phyloP scores from a whole-genome alignment of 306 rosid genomes.

The Dryas drummondii region DNA sequence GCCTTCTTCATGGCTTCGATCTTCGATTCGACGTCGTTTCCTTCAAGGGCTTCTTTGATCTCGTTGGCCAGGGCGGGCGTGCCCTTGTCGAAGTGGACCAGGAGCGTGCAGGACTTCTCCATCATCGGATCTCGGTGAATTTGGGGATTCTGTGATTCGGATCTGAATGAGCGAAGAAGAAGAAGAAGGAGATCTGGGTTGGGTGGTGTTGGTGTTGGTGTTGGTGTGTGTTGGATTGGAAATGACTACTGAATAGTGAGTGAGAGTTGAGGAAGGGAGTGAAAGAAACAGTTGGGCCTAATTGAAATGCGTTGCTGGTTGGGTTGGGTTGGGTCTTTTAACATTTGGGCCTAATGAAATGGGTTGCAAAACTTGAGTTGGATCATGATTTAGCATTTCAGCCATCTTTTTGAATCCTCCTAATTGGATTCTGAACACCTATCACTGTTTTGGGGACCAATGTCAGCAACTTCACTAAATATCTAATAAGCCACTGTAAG shows the following conservation, averaged over 20 bases:
- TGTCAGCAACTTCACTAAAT: too few species aligned
- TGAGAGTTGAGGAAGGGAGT: background rate
- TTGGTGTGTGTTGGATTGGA: background rate
- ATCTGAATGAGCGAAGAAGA: background rate
- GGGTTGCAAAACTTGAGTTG: too few species aligned
- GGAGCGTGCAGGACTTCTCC: constrained; percentile 90
- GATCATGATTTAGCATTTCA: too few species aligned
- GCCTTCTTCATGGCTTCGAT: constrained; percentile 88
- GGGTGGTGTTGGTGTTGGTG: background rate
- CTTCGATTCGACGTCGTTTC: constrained; percentile 63
- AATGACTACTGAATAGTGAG: background rate
- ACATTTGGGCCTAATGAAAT: too few species aligned
- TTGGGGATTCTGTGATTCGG: background rate
- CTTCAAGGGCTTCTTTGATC: constrained; percentile 86
- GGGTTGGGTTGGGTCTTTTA: background rate
- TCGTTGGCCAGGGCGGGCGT: constrained; percentile 86
- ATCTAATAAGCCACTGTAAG: too few species aligned
- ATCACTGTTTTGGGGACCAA: too few species aligned
- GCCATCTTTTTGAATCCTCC: too few species aligned
- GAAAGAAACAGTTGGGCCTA: background rate
- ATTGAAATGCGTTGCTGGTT: background rate
- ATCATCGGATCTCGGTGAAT: constrained; percentile 28
- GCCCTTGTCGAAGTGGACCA: constrained; percentile 92
- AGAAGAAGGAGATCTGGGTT: background rate
- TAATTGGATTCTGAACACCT: too few species aligned